Evolutionary conservation across 345 rosid genomes (phyloP).

Genomic region (Eucalyptus cladocalyx): DNA sequence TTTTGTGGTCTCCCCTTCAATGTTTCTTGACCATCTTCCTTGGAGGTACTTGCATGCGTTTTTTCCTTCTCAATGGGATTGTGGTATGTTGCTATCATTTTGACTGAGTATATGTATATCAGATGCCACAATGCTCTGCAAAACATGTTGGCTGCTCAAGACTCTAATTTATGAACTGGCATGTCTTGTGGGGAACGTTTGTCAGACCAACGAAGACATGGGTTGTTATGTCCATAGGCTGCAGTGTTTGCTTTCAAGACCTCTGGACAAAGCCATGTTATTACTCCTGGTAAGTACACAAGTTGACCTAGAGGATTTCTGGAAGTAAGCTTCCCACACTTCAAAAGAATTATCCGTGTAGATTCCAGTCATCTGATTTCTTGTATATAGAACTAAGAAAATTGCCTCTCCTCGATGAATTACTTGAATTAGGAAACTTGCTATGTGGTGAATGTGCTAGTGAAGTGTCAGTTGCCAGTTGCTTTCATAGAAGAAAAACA

Average conservation of each 20-base stretch:
- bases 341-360: not conserved
- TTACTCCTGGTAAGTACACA: not conserved
- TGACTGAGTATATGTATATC: not conserved
- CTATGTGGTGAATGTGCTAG: not conserved
- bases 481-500: not conserved
- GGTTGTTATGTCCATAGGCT: not conserved
- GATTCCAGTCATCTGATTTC: not conserved
- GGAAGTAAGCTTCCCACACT: not conserved
- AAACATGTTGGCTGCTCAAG: slow-evolving; percentile 49
- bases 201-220: not conserved
- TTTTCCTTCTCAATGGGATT: not conserved
- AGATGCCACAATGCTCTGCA: slow-evolving; percentile 63
- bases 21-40: slow-evolving; percentile 95
- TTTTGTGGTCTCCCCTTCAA: slow-evolving; percentile 64
- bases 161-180: not conserved
- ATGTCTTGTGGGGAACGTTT: not conserved
- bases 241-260: not conserved
- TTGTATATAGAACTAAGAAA: not conserved
- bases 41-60: slow-evolving; percentile 49
- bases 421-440: not conserved
- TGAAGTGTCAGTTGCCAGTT: not conserved
- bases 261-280: not conserved
- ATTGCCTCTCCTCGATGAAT: not conserved
- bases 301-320: not conserved
- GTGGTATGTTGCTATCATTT: not conserved